A percentile compares a stretch with the other conserved stretches of the same genome.
Conservation (phyloP, 108 stramenopile species). For the Asterionellopsis glacialis region DNA sequence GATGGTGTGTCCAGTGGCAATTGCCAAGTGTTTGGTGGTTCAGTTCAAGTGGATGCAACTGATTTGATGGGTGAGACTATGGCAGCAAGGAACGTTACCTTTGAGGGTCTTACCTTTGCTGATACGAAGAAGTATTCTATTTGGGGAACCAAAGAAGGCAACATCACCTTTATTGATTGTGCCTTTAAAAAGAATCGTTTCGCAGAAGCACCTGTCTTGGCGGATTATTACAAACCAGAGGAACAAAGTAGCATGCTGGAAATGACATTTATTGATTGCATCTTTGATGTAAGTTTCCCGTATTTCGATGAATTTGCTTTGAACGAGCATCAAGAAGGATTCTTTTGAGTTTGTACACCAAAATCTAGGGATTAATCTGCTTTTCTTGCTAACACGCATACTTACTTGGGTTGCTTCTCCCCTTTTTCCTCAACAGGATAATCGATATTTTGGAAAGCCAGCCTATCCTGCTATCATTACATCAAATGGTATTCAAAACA, state of each 20-base stretch:
- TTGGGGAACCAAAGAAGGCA: slow-evolving; percentile 32
- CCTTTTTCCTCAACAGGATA: not conserved
- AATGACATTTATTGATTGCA: too few species aligned
- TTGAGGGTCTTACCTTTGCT: slow-evolving; percentile 36
- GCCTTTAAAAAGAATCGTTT: slow-evolving; percentile 13
- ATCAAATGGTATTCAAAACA: not conserved
- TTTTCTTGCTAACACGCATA: too few species aligned
- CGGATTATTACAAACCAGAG: too few species aligned
- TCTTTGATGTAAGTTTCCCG: too few species aligned
- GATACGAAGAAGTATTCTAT: slow-evolving; percentile 16
- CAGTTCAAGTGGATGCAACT: slow-evolving; percentile 36
- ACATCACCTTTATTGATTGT: slow-evolving; percentile 37
- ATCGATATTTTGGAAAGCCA: not conserved
- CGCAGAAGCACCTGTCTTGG: too few species aligned
- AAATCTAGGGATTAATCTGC: too few species aligned
- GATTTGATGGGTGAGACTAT: slow-evolving; percentile 9
- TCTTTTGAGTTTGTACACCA: too few species aligned
- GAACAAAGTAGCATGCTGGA: too few species aligned
- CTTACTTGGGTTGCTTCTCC: too few species aligned
- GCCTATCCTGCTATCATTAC: not conserved
- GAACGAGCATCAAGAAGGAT: too few species aligned
- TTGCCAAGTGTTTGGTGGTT: slow-evolving; percentile 30
- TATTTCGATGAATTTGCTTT: too few species aligned
- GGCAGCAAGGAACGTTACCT: slow-evolving; percentile 15
- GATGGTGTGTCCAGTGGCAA: slow-evolving; percentile 20